These are phyloP conservation scores for Nasturtium officinale DNA, from an alignment of 345 rosid genomes.

Conservation along the genomic window DNA sequence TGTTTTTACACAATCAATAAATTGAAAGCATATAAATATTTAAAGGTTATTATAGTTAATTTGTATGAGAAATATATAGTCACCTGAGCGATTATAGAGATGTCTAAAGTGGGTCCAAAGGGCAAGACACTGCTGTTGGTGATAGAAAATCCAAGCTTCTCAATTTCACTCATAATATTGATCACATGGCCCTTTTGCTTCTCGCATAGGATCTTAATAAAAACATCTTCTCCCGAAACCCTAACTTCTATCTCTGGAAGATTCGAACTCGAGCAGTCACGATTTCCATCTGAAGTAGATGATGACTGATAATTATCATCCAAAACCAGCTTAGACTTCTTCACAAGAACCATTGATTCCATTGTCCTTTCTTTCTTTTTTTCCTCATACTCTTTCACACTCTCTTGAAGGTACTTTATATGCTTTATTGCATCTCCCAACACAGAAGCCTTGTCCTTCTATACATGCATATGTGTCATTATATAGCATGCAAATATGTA, in stretches of 20 bases:
- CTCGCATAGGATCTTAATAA: conserved; percentile 74
- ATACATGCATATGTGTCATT: no score
- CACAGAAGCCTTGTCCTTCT: conserved; percentile 98
- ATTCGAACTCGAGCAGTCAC: conserved; percentile 28
- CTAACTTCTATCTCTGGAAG: conserved; percentile 86
- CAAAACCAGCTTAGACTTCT: conserved; percentile 59
- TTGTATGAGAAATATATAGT: conserved; percentile 16
- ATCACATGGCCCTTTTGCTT: conserved; percentile 64
- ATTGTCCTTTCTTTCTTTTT: conserved; percentile 57
- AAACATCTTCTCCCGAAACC: conserved; percentile 61
- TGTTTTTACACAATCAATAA: background rate
- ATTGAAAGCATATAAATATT: background rate
- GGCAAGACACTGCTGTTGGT: conserved; percentile 62
- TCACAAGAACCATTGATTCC: conserved; percentile 75
- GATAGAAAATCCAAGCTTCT: conserved; percentile 61
- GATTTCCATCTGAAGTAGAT: conserved; percentile 36
- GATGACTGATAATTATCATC: conserved; percentile 50
- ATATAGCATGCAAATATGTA: no score
- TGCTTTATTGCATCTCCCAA: conserved; percentile 84
- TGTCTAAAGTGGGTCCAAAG: conserved; percentile 68
- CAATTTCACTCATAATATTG: conserved; percentile 63
- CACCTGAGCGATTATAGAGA: conserved; percentile 79
- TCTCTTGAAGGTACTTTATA: conserved; percentile 81
- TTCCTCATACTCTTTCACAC: conserved; percentile 71
- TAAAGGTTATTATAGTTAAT: background rate